These are phyloP conservation scores for Dioscorea alata DNA, from an alignment of 106 monocot species.

Conservation along the genomic window DNA sequence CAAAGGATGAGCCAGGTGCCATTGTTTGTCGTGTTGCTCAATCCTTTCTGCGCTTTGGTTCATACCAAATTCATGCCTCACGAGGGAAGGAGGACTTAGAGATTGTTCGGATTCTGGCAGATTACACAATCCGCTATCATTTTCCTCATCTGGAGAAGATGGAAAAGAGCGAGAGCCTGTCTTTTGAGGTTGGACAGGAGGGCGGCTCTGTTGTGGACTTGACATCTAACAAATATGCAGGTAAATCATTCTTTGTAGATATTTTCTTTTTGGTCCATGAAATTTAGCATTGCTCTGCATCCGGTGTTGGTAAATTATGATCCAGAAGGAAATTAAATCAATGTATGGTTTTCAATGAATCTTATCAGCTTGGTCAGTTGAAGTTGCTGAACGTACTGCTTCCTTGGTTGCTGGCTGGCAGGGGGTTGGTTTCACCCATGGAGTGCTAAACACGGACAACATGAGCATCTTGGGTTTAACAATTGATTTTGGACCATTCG, in stretches of 20 bases:
- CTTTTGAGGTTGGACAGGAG: slow-evolving; percentile 49
- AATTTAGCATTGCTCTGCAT: too few species aligned
- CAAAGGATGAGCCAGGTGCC: slow-evolving; percentile 95
- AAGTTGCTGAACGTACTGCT: slow-evolving; percentile 90
- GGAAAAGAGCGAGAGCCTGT: slow-evolving; percentile 60
- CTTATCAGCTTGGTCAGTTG: slow-evolving; percentile 81
- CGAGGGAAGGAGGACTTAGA: slow-evolving; percentile 62
- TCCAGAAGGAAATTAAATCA: too few species aligned
- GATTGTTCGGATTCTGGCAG: slow-evolving; percentile 68
- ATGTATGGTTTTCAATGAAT: neutral
- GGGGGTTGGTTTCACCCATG: slow-evolving; percentile 94
- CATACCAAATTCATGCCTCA: slow-evolving; percentile 84
- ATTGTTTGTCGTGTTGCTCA: slow-evolving; percentile 95
- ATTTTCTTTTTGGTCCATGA: neutral
- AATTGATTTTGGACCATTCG: slow-evolving; percentile 98
- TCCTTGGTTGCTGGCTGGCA: slow-evolving; percentile 81
- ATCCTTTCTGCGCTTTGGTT: slow-evolving; percentile 94
- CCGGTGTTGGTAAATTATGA: too few species aligned
- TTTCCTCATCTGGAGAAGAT: slow-evolving; percentile 88
- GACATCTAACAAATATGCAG: slow-evolving; percentile 95
- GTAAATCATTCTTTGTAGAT: slow-evolving; percentile 24
- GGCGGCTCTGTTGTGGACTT: slow-evolving; percentile 64
- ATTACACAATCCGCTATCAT: slow-evolving; percentile 87
- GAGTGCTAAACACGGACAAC: slow-evolving; percentile 97
- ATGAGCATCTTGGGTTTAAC: slow-evolving; percentile 97